Conservation (phyloP, 495 filamentous ascomycete species). For the Penicillium pancosmium region DNA sequence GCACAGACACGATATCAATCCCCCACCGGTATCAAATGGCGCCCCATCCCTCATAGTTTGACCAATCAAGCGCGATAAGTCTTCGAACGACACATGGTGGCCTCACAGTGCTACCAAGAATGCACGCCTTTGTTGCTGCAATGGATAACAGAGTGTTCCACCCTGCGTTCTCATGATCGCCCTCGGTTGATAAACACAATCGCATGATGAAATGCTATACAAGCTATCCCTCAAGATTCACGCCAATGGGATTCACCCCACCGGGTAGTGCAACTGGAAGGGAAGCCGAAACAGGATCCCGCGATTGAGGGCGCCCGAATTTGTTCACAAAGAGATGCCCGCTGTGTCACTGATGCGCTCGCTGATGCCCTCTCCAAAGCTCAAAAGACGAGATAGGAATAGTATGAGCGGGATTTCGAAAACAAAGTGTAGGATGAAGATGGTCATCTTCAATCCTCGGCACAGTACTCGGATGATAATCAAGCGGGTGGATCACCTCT, state of each 20-base stretch:
- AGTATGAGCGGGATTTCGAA: slow-evolving; percentile 26
- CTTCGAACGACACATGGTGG: slow-evolving; percentile 15
- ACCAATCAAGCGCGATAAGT: slow-evolving; percentile 16
- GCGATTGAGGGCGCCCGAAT: background rate
- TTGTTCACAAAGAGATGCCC: slow-evolving; percentile 21
- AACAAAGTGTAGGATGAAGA: slow-evolving; percentile 23
- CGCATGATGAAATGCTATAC: slow-evolving; percentile 1
- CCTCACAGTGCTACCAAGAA: slow-evolving; percentile 9
- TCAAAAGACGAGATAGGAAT: slow-evolving; percentile 26
- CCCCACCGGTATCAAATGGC: background rate
- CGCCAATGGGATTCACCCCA: slow-evolving; percentile 30
- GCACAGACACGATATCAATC: background rate
- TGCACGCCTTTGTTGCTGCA: slow-evolving; percentile 9
- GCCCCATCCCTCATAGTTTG: slow-evolving; percentile 4
- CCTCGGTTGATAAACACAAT: slow-evolving; percentile 3
- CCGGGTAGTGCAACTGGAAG: slow-evolving; percentile 13
- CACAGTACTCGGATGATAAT: slow-evolving; percentile 39
- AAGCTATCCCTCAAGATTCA: slow-evolving; percentile 12
- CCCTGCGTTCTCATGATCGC: slow-evolving; percentile 17
- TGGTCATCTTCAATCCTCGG: slow-evolving; percentile 33
- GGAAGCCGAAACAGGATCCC: background rate
- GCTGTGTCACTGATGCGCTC: slow-evolving; percentile 33
- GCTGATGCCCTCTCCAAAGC: slow-evolving; percentile 60
- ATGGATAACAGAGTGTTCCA: slow-evolving; percentile 13
- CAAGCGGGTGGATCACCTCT: slow-evolving; percentile 26